phyloP scores from a whole-genome alignment of 306 rosid species.

The Sicyos baderoa region DNA sequence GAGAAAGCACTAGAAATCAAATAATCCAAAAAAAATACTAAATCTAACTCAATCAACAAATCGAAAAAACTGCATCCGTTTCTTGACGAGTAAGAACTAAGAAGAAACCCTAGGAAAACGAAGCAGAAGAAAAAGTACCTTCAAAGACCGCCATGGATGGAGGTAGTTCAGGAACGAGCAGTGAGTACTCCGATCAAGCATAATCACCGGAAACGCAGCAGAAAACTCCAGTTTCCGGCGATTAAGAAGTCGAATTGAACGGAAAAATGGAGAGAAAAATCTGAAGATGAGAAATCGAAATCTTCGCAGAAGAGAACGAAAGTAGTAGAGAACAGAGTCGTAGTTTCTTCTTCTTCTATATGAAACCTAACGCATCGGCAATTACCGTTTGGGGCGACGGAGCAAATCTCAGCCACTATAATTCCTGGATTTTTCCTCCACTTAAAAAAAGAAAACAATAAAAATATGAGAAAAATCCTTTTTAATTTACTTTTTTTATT shows the following conservation, averaged over 20 bases:
- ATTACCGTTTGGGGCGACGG: constrained; percentile 22
- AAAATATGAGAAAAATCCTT: too few species aligned
- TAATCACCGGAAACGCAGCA: constrained; percentile 28
- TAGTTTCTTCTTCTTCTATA: neutral
- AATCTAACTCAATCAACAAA: neutral
- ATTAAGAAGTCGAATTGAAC: constrained; percentile 25
- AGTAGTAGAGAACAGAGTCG: constrained; percentile 7
- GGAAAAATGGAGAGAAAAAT: neutral
- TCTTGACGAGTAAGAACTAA: constrained; percentile 24
- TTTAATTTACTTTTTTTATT: too few species aligned
- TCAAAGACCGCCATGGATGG: constrained; percentile 31
- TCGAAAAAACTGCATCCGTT: neutral
- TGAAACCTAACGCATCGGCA: constrained; percentile 16
- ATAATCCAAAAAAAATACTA: neutral
- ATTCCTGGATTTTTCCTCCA: constrained; percentile 37
- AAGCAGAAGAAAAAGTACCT: constrained; percentile 34
- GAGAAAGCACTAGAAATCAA: constrained; percentile 28
- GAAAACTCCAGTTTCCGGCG: constrained; percentile 34
- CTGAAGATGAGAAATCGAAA: neutral
- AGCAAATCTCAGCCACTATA: constrained; percentile 83
- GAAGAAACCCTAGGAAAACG: neutral
- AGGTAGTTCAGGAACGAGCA: constrained; percentile 16
- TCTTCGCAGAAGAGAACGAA: neutral
- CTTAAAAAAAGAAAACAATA: neutral
- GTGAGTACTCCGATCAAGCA: constrained; percentile 24